phyloP scores from a whole-genome alignment of 345 rosid genomes.

The Melaleuca alternifolia region DNA sequence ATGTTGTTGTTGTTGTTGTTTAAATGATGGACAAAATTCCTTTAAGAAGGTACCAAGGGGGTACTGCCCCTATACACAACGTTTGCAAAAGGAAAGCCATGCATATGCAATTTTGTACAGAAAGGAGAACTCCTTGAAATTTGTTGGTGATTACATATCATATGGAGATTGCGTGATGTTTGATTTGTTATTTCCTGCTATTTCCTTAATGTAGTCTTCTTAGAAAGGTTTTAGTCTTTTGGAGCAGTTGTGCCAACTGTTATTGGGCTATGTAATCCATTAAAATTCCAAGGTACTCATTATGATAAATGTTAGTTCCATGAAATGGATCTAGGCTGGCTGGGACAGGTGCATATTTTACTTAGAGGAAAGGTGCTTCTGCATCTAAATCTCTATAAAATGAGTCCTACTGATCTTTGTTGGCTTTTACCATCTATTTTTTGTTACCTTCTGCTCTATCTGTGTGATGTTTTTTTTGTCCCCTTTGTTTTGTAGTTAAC shows the following conservation, averaged over 20 bases:
- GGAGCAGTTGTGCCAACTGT: neutral
- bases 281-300: neutral
- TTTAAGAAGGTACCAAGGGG: neutral
- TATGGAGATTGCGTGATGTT: neutral
- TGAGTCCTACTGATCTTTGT: neutral
- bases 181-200: neutral
- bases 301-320: neutral
- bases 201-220: neutral
- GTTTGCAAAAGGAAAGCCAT: neutral
- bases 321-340: neutral
- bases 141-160: neutral
- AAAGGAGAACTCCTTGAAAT: neutral
- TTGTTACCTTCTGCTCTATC: neutral
- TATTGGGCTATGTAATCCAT: neutral
- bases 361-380: neutral
- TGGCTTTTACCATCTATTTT: neutral
- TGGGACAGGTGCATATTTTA: neutral
- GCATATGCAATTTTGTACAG: neutral
- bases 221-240: neutral
- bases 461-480: neutral
- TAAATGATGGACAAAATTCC: neutral
- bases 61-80: neutral
- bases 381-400: neutral
- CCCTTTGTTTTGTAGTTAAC: neutral
- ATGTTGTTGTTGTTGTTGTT: neutral